phyloP scores from a whole-genome alignment of 1,139 yeast species.

The Zygosaccharomyces pseudobailii region DNA sequence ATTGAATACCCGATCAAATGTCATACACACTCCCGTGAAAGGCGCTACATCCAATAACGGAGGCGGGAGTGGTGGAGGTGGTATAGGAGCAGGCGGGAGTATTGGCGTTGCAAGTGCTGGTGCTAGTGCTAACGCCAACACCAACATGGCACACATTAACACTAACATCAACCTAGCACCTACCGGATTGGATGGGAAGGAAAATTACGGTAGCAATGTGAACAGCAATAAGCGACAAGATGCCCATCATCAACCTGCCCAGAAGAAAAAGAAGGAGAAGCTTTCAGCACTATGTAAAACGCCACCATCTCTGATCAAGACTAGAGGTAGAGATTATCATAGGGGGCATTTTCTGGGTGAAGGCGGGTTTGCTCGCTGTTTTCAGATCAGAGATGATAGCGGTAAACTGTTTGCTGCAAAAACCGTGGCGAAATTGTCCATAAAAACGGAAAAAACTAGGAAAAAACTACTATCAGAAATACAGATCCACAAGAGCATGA shows the following conservation, averaged over 20 bases:
- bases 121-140: conserved; percentile 2
- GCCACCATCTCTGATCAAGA: conserved; percentile 88
- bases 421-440: conserved; percentile 93
- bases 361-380: conserved; percentile 99
- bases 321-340: conserved; percentile 85
- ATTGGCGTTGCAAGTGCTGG: background rate
- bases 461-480: conserved; percentile 88
- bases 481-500: conserved; percentile 87
- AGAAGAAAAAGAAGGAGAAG: conserved; percentile 76
- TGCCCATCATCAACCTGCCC: conserved; percentile 28
- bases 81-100: no score
- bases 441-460: conserved; percentile 85
- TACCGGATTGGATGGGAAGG: conserved; percentile 17
- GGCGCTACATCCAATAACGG: conserved; percentile 9
- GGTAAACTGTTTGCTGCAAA: conserved; percentile 94
- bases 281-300: conserved; percentile 86
- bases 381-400: conserved; percentile 86
- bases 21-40: conserved; percentile 31
- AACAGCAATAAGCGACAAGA: conserved; percentile 14
- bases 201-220: conserved; percentile 13
- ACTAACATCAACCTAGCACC: conserved; percentile 3
- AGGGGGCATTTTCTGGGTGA: conserved; percentile 92
- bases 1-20: conserved; percentile 30
- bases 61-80: background rate
- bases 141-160: conserved; percentile 3